A percentile compares a stretch with the other conserved stretches of the same genome.
These are phyloP conservation scores for Aspergillus thermomutatus DNA, from an alignment of 2,329 filamentous ascomycete species.

Conservation along the genomic window DNA sequence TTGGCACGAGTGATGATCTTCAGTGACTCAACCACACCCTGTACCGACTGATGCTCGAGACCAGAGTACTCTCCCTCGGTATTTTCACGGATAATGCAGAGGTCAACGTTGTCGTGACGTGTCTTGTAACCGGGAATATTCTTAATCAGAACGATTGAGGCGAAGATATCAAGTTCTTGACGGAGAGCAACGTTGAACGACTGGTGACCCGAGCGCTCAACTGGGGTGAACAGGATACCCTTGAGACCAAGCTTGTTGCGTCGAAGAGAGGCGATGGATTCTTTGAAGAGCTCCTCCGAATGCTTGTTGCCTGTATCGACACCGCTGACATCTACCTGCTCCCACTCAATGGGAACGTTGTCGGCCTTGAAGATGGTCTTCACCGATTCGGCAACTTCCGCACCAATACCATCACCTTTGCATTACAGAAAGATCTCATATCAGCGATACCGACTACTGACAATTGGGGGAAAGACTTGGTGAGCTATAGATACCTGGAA, in stretches of 20 bases:
- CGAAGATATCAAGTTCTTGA: slow-evolving; percentile 99
- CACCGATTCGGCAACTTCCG: slow-evolving; percentile 95
- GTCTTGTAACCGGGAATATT: slow-evolving; percentile 99
- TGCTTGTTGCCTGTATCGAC: slow-evolving; percentile 80
- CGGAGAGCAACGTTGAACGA: slow-evolving; percentile 99
- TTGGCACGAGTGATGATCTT: slow-evolving; percentile 99
- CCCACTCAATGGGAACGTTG: slow-evolving; percentile 98
- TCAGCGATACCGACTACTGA: slow-evolving; percentile 11
- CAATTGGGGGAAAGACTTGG: not conserved
- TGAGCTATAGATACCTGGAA: slow-evolving; percentile 65
- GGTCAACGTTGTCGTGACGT: slow-evolving; percentile 93
- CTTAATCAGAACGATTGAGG: slow-evolving; percentile 96
- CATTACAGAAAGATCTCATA: not conserved
- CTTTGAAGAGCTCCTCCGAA: slow-evolving; percentile 91
- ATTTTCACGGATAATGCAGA: slow-evolving; percentile 99
- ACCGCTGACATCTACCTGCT: slow-evolving; percentile 94
- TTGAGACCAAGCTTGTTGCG: slow-evolving; percentile 99
- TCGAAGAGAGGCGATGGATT: slow-evolving; percentile 91
- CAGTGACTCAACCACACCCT: slow-evolving; percentile 95
- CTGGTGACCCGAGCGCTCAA: slow-evolving; percentile 94
- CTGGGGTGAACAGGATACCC: slow-evolving; percentile 96
- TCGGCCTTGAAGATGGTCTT: slow-evolving; percentile 99
- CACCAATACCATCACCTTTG: slow-evolving; percentile 86
- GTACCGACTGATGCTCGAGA: slow-evolving; percentile 96
- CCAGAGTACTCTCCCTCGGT: slow-evolving; percentile 99